phyloP scores from a whole-genome alignment of 208 protist genomes.

The Sergeia podlipaevii region DNA sequence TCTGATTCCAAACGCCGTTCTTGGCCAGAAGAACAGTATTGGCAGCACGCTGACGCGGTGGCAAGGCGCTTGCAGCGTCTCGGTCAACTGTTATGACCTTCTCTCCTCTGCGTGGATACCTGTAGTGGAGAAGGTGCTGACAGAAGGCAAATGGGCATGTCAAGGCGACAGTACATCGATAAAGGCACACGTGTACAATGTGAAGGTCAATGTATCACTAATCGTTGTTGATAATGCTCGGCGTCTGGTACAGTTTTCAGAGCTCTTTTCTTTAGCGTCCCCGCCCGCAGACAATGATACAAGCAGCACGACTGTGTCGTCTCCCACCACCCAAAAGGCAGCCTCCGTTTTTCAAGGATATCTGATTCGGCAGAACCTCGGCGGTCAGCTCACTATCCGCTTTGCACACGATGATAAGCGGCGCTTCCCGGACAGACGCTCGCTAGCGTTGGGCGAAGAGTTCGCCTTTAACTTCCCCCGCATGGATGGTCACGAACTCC shows the following conservation, averaged over 20 bases:
- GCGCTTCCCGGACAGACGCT: conserved; percentile 5
- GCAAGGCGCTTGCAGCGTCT: conserved; percentile 18
- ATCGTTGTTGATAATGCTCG: too few relatives aligned
- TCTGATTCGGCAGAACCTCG: conserved; percentile 29
- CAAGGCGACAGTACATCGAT: too few relatives aligned
- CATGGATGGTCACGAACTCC: conserved; percentile 48
- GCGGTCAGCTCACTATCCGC: conserved; percentile 7
- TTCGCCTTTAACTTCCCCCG: conserved; percentile 67
- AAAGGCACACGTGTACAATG: too few relatives aligned
- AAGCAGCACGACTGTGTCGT: too few relatives aligned
- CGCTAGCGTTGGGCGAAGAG: conserved; percentile 17
- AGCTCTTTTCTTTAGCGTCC: too few relatives aligned
- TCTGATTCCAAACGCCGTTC: conserved; percentile 14
- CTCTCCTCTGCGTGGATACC: conserved; percentile 29
- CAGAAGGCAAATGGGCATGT: too few relatives aligned
- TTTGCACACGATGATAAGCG: conserved; percentile 15
- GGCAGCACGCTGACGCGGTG: conserved; percentile 16
- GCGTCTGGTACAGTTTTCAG: too few relatives aligned
- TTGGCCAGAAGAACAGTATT: neutral
- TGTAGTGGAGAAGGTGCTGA: conserved; percentile 29
- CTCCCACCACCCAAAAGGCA: neutral
- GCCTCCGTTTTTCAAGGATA: too few relatives aligned
- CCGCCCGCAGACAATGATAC: too few relatives aligned
- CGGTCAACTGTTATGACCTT: conserved; percentile 38
- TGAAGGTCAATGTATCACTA: too few relatives aligned